Conservation (phyloP, 148 eudicot genomes). For the Spergularia marina region DNA sequence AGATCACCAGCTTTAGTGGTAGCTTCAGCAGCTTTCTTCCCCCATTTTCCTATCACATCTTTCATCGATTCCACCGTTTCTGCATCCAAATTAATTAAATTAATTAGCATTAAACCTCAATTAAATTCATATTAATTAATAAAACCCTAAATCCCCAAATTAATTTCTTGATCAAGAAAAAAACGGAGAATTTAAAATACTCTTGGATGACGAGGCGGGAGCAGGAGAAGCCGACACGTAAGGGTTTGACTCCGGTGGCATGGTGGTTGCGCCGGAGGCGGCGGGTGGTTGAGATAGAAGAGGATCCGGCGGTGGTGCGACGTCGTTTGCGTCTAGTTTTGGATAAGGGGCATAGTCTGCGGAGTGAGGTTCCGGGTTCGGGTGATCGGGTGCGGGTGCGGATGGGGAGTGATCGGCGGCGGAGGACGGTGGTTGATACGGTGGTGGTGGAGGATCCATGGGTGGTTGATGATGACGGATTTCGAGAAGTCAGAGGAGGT, state of each 20-base stretch:
- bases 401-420: constrained; percentile 17
- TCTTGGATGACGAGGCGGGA: constrained; percentile 44
- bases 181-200: constrained; percentile 24
- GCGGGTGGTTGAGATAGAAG: constrained; percentile 27
- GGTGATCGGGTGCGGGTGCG: neutral
- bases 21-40: constrained; percentile 86
- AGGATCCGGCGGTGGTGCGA: constrained; percentile 54
- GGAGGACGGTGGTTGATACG: constrained; percentile 15
- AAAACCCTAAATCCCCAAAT: neutral
- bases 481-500: neutral
- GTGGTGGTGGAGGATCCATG: constrained; percentile 22
- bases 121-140: neutral
- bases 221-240: constrained; percentile 64
- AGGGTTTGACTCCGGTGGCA: constrained; percentile 81
- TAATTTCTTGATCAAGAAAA: neutral
- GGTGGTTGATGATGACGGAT: neutral
- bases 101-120: constrained; percentile 1
- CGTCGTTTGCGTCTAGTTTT: constrained; percentile 67
- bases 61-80: constrained; percentile 71
- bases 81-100: constrained; percentile 19
- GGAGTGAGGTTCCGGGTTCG: constrained; percentile 34
- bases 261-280: constrained; percentile 45
- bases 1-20: constrained; percentile 71
- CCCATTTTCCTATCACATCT: constrained; percentile 78
- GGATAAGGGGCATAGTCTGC: constrained; percentile 78